Evolutionary conservation across 306 rosid species (phyloP).

Genomic region (Sechiopsis laciniata): DNA sequence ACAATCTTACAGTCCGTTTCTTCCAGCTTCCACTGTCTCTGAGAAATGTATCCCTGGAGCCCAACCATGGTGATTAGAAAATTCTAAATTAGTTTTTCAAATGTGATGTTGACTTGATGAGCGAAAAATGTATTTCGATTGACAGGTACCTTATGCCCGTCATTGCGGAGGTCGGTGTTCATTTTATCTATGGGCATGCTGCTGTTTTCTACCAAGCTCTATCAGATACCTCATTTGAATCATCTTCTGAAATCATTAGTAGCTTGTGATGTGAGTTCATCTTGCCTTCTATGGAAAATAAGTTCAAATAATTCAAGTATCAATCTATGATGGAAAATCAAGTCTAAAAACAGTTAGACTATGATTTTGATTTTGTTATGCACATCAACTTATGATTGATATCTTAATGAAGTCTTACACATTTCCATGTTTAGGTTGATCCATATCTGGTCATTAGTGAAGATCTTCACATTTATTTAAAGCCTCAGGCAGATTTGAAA

Average conservation of each 20-base stretch:
- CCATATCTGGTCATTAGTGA: slow-evolving; percentile 71
- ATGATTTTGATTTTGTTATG: too few species aligned
- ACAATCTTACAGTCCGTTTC: slow-evolving; percentile 54
- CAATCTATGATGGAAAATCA: too few species aligned
- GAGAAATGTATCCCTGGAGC: slow-evolving; percentile 55
- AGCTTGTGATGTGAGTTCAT: slow-evolving; percentile 58
- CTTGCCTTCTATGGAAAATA: not conserved
- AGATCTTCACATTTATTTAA: slow-evolving; percentile 68
- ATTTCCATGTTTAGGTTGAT: slow-evolving; percentile 52
- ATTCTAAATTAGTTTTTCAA: not conserved
- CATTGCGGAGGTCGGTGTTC: slow-evolving; percentile 63
- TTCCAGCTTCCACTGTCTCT: slow-evolving; percentile 85
- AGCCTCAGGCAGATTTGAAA: slow-evolving; percentile 46
- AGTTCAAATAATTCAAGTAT: not conserved
- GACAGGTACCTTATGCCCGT: slow-evolving; percentile 58
- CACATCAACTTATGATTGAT: not conserved
- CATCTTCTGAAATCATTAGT: slow-evolving; percentile 53
- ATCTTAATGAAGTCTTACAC: not conserved
- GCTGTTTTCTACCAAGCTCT: slow-evolving; percentile 64
- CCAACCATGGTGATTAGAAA: slow-evolving; percentile 49
- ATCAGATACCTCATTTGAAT: slow-evolving; percentile 66
- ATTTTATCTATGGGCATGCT: slow-evolving; percentile 70
- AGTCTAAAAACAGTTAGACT: too few species aligned
- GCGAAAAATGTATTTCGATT: slow-evolving; percentile 13
- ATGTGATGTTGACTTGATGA: slow-evolving; percentile 11